A percentile compares a stretch with the other conserved stretches of the same genome.
Conservation (phyloP, 768 basidiomycete genomes). For the Russula virescens region DNA sequence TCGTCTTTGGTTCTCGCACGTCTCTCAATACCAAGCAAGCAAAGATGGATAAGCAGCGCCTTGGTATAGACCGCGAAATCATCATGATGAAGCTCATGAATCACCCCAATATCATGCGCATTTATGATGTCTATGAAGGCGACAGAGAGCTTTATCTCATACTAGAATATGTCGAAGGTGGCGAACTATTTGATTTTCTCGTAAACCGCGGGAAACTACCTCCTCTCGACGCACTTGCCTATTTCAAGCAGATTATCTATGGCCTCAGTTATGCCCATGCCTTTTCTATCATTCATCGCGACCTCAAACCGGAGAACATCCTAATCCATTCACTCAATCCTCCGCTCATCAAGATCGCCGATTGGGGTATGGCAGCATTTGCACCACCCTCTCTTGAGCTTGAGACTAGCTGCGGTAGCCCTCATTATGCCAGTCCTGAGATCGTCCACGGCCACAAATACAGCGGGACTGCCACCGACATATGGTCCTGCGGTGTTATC, state of each 20-base stretch:
- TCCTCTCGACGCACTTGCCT: slow-evolving; percentile 76
- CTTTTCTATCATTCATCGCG: slow-evolving; percentile 96
- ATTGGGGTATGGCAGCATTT: slow-evolving; percentile 98
- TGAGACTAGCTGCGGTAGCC: slow-evolving; percentile 93
- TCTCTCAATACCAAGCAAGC: slow-evolving; percentile 60
- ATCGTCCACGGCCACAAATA: slow-evolving; percentile 90
- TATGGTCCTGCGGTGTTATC: slow-evolving; percentile 96
- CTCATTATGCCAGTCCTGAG: slow-evolving; percentile 96
- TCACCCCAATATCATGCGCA: slow-evolving; percentile 92
- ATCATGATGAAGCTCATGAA: slow-evolving; percentile 99
- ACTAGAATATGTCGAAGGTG: slow-evolving; percentile 92
- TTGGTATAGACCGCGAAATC: slow-evolving; percentile 90
- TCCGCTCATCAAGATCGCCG: slow-evolving; percentile 89
- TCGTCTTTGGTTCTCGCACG: slow-evolving; percentile 65
- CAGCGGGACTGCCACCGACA: slow-evolving; percentile 84
- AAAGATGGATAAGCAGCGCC: slow-evolving; percentile 73
- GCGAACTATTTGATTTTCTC: slow-evolving; percentile 94
- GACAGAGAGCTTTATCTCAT: slow-evolving; percentile 87
- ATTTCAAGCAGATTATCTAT: slow-evolving; percentile 93
- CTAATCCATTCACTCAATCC: slow-evolving; percentile 78
- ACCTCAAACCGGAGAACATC: slow-evolving; percentile 97
- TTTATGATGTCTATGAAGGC: slow-evolving; percentile 95
- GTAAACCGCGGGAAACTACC: slow-evolving; percentile 82
- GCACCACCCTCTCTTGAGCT: slow-evolving; percentile 79
- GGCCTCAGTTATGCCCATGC: slow-evolving; percentile 96